Evolutionary conservation across 2,329 filamentous ascomycete genomes (phyloP), one percentile per base, ranked within the genome.

Genomic region (Aspergillus texensis): DNA sequence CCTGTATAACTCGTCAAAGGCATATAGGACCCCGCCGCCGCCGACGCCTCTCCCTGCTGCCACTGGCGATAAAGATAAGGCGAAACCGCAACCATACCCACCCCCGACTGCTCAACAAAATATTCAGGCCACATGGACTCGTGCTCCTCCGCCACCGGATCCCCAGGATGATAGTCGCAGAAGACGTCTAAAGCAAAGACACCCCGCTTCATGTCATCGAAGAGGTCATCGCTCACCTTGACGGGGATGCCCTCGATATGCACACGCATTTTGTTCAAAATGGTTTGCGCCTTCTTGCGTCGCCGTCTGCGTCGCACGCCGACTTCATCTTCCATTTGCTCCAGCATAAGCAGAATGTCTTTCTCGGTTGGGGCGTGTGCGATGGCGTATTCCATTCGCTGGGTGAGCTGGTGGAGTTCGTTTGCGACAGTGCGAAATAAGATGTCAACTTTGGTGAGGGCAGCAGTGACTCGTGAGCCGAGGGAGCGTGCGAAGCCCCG

Each of bases 131-230:
- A 67, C 48, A 60, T 61, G 11, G 59, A 39, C 39, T 74, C 72
- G 34, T 67, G 57, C 48, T 66, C 65, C 63, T 75, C 74, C 6
- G 70, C 71, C 48, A 62, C 62, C 1, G 65, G 57, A 30, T 75
- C 73, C 5, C 72, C 74, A 2, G 72, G 74, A 60, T 76, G 72
- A 53, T 76, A 76, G 32, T 76, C 70, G 50, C 74, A 71, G 9
- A 61, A 66, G 12, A 67, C 62, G 45, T 76, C 72, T 30, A 76
- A 62, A 6, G 68, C 71, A 56, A 76, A 76, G 9, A 76, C 63
- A 1, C 71, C 72, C 21, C 74, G 71, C 64, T 75, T 76, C 64
- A 76, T 61, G 41, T 74, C 72, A 52, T 71, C 69, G 26, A 72
- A 74, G 21, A 74, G 64, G 10, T 70, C 66, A 50, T 76, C 67